Evolutionary conservation across 345 rosid genomes (phyloP).

Genomic region (Pelargonium nanum): DNA sequence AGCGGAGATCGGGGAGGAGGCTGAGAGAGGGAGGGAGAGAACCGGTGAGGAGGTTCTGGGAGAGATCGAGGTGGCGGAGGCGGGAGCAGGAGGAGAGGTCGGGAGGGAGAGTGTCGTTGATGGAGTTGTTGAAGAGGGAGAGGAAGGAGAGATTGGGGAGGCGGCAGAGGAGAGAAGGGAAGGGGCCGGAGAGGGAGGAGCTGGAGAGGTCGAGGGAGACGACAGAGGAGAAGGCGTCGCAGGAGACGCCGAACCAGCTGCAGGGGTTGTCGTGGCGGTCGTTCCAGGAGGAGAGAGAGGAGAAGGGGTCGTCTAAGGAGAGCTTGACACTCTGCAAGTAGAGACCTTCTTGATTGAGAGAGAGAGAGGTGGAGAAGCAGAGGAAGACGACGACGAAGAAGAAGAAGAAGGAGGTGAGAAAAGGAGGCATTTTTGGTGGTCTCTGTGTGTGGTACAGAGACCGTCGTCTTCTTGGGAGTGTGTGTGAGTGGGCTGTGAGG

Average conservation of each 20-base stretch:
- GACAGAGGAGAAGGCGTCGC: constrained; percentile 33
- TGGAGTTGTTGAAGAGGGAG: constrained; percentile 49
- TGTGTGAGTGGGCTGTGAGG: too few species aligned
- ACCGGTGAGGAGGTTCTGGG: constrained; percentile 75
- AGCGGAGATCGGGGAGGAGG: constrained; percentile 37
- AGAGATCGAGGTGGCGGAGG: constrained; percentile 63
- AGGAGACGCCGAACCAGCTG: constrained; percentile 29
- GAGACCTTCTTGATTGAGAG: constrained; percentile 39
- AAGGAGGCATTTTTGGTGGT: not conserved
- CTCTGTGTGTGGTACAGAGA: not conserved
- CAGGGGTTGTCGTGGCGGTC: constrained; percentile 29
- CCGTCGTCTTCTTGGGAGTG: not conserved
- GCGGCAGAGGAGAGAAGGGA: constrained; percentile 61
- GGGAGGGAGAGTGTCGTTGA: constrained; percentile 52
- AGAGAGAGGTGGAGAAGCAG: not conserved
- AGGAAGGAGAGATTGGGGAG: constrained; percentile 46
- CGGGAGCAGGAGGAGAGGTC: constrained; percentile 46
- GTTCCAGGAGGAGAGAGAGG: constrained; percentile 36
- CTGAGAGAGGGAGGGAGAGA: constrained; percentile 46
- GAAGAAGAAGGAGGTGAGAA: constrained; percentile 8
- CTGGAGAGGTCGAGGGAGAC: constrained; percentile 55
- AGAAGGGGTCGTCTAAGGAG: constrained; percentile 30
- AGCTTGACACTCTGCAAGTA: constrained; percentile 24
- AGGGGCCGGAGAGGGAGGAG: constrained; percentile 54
- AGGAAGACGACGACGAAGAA: constrained; percentile 7